Base-by-base conservation (phyloP, 2,329 filamentous ascomycete genomes). In the Aureobasidium sp. region DNA sequence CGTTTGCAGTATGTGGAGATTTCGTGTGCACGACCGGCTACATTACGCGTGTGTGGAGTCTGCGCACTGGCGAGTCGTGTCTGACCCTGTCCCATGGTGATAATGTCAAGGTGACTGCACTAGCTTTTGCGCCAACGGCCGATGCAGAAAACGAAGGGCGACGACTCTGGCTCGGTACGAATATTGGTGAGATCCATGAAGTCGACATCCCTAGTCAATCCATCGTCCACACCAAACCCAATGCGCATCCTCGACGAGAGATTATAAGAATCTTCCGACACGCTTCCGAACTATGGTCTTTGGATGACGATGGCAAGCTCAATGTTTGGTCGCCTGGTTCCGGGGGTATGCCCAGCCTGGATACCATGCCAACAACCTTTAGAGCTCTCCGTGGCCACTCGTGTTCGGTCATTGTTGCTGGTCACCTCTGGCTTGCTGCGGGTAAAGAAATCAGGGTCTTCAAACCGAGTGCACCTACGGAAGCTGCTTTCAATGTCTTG, bases 381-480 rank as follows among this genome's bases (percentile, higher is more conserved):
- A 85, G 90, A 61, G 76, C 96, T 35, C 86, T 89, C 0, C 88
- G 84, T 66, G 89, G 87, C 0, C 91, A 95, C 67, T 90, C 87
- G 0, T 96, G 92, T 71, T 96, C 93, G 0, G 86, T 97, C 71
- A 85, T 94, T 4, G 85, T 91, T n/a, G 89, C 86, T 0, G 85
- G 89, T 63, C 84, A 90, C 63, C 77, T 99, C 11, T 99, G 94
- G 94, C 81, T 95, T 64, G 92, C 90, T 1, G 83, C 84, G 0
- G 91, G 91, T 11, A 96, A 92, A 70, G 89, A 95, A 54, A 85
- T 99, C 23, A 82, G 92, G 19, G 80, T 99, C 0, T 97, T 92
- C 70, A 80, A 85, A 27, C 91, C 93, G 0, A 87, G 85, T 4
- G 73, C 82, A 0, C 83, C 86, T 62, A 84, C 85, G 33, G 84